Percentiles rank a stretch among this genome's conserved stretches.
These are phyloP conservation scores for Nigrospora sphaerica DNA, from an alignment of 2,329 filamentous ascomycete genomes.

Conservation along the genomic window DNA sequence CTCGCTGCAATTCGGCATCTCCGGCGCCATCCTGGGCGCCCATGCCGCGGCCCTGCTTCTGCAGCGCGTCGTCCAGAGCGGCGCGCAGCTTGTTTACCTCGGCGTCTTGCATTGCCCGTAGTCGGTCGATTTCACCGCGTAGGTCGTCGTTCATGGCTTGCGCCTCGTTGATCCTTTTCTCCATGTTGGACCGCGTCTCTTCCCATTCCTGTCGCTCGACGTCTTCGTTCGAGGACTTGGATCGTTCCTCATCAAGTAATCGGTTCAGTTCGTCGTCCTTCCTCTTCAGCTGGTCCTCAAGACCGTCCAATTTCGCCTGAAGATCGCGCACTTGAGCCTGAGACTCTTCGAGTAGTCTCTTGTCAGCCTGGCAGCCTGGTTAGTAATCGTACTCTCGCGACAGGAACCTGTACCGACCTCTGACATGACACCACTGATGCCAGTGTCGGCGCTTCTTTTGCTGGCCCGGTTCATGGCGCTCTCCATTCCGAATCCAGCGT, in stretches of 20 bases:
- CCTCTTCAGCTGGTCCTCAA: conserved; percentile 63
- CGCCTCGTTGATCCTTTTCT: conserved; percentile 66
- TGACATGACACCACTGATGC: conserved; percentile 21
- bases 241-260: conserved; percentile 52
- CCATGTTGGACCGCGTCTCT: conserved; percentile 58
- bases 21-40: conserved; percentile 18
- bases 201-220: conserved; percentile 66
- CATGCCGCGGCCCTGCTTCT: conserved; percentile 21
- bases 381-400: not conserved
- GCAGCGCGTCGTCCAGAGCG: conserved; percentile 49
- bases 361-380: conserved; percentile 45
- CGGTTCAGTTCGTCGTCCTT: conserved; percentile 65
- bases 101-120: conserved; percentile 60
- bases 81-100: conserved; percentile 56
- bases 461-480: conserved; percentile 24
- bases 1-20: conserved; percentile 52
- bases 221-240: conserved; percentile 41
- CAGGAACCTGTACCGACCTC: conserved; percentile 23
- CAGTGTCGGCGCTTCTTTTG: conserved; percentile 22
- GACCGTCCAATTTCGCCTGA: conserved; percentile 62
- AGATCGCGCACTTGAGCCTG: conserved; percentile 70
- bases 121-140: conserved; percentile 68
- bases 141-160: conserved; percentile 74
- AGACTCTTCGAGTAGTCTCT: conserved; percentile 71
- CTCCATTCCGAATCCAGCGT: conserved; percentile 58